phyloP scores from a whole-genome alignment of 345 rosid genomes.

The Mallotus nudiflorus region DNA sequence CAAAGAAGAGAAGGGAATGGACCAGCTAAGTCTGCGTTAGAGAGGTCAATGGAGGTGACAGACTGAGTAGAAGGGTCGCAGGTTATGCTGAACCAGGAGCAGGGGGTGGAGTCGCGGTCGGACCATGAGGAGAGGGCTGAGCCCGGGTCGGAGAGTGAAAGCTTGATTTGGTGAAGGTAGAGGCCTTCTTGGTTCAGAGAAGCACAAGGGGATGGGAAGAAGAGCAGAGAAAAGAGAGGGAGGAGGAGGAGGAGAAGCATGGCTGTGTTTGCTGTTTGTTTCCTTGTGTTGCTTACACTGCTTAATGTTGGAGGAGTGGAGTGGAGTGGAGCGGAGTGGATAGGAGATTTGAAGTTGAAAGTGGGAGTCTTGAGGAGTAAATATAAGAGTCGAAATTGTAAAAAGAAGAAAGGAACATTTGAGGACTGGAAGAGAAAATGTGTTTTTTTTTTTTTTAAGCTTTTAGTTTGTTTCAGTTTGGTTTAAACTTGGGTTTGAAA shows the following conservation, averaged over 20 bases:
- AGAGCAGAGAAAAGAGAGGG: constrained; percentile 18
- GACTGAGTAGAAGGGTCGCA: constrained; percentile 46
- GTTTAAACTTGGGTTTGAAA: no score
- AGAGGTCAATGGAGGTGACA: constrained; percentile 68
- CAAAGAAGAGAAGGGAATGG: constrained; percentile 78
- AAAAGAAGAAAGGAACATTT: not conserved
- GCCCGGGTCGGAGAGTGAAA: constrained; percentile 57
- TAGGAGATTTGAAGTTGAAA: not conserved
- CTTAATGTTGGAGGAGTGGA: not conserved
- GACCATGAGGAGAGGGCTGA: constrained; percentile 61
- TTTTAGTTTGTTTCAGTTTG: no score
- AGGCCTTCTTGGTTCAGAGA: constrained; percentile 71
- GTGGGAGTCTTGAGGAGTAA: not conserved
- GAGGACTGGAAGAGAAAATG: not conserved
- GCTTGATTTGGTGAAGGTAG: constrained; percentile 48
- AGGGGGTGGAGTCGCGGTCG: constrained; percentile 47
- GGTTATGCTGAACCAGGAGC: constrained; percentile 56
- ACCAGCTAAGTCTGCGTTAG: constrained; percentile 54
- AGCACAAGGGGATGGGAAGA: constrained; percentile 13
- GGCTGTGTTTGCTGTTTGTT: not conserved
- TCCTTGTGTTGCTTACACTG: no score
- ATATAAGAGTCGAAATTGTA: not conserved
- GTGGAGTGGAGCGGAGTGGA: not conserved
- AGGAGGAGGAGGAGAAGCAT: constrained; percentile 23
- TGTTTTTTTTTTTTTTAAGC: not conserved